Percentiles rank a stretch among this genome's conserved stretches.
These are phyloP conservation scores for Thielaviopsis ethacetica DNA, from an alignment of 2,329 filamentous ascomycete species.

Conservation along the genomic window DNA sequence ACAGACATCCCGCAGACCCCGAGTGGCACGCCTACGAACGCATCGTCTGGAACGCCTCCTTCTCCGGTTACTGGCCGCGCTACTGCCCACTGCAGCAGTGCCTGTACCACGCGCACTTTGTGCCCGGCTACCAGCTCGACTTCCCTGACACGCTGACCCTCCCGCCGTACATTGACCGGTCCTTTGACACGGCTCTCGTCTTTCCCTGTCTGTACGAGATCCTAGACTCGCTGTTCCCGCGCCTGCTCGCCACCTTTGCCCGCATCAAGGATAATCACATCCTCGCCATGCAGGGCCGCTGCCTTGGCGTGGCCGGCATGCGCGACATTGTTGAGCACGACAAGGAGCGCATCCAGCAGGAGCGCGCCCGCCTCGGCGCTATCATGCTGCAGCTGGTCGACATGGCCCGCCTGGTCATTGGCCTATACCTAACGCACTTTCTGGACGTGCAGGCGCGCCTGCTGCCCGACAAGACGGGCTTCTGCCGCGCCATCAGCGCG, in stretches of 20 bases:
- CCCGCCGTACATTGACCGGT: not conserved
- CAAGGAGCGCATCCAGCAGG: not conserved
- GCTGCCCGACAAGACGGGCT: not conserved
- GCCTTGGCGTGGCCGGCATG: too few relatives aligned
- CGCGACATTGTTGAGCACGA: not conserved
- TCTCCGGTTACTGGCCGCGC: not conserved
- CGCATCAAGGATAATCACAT: not conserved
- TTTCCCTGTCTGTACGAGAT: not conserved
- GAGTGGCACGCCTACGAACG: not conserved
- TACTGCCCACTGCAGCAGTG: not conserved
- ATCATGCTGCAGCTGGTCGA: not conserved
- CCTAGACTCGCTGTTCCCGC: not conserved
- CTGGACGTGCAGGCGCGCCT: not conserved
- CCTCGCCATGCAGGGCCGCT: too few relatives aligned
- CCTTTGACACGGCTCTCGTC: not conserved
- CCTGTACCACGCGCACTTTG: not conserved
- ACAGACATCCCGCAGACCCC: not conserved
- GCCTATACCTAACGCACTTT: not conserved
- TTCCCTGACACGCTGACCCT: not conserved
- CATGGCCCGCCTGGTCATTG: not conserved
- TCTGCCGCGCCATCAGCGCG: not conserved
- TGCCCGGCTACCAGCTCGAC: not conserved
- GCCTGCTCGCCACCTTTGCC: not conserved
- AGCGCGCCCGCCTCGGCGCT: not conserved
- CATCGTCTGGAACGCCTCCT: not conserved